Evolutionary conservation across 768 basidiomycete genomes (phyloP).

Genomic region (Lactifluus piperatus): DNA sequence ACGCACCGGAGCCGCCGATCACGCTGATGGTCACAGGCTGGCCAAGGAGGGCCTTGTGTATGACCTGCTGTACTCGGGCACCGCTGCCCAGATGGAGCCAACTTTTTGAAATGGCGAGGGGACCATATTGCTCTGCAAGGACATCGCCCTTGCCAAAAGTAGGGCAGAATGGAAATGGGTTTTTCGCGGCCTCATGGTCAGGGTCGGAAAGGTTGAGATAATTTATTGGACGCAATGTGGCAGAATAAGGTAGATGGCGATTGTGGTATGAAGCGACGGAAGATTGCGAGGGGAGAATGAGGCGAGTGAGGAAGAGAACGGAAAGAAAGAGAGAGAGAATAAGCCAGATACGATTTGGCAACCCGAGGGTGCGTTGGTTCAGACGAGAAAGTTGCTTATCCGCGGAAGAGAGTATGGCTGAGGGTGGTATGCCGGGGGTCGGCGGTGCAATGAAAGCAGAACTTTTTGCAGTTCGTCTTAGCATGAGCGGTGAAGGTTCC

Average conservation of each 20-base stretch:
- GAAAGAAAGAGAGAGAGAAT: conserved; percentile 44
- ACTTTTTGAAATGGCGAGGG: conserved; percentile 62
- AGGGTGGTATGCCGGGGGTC: conserved; percentile 29
- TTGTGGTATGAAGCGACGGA: conserved; percentile 24
- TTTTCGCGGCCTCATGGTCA: conserved; percentile 36
- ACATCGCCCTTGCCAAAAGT: conserved; percentile 75
- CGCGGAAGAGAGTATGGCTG: conserved; percentile 35
- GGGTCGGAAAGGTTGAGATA: conserved; percentile 58
- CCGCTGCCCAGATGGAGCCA: conserved; percentile 74
- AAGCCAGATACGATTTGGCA: conserved; percentile 64
- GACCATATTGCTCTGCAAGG: conserved; percentile 71
- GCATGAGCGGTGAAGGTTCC: conserved; percentile 34
- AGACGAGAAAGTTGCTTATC: conserved; percentile 44
- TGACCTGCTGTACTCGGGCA: conserved; percentile 69
- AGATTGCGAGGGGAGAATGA: conserved; percentile 34
- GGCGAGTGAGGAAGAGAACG: conserved; percentile 49
- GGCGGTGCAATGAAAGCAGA: conserved; percentile 50
- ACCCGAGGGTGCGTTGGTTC: conserved; percentile 48
- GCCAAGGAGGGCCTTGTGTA: conserved; percentile 77
- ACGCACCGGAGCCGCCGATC: conserved; percentile 78
- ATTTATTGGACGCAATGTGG: conserved; percentile 60
- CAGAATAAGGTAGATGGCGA: conserved; percentile 22
- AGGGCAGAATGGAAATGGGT: conserved; percentile 90
- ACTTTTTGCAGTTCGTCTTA: conserved; percentile 46
- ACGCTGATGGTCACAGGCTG: conserved; percentile 86